phyloP scores from a whole-genome alignment of 176 grass and related monocot species.

The Puya raimondii region DNA sequence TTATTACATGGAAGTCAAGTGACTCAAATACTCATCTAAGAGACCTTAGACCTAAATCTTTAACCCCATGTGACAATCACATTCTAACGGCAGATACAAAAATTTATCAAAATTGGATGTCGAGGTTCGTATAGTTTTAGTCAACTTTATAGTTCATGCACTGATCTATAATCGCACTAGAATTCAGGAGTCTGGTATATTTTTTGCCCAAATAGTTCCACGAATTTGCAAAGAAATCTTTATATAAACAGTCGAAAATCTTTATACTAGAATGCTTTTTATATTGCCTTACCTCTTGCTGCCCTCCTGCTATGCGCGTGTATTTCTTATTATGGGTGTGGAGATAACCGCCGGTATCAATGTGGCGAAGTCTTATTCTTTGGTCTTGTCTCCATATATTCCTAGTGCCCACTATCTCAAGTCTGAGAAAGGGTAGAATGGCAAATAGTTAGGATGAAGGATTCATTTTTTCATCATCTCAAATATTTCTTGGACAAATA shows the following conservation, averaged over 20 bases:
- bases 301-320: slow-evolving; percentile 73
- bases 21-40: too few relatives aligned
- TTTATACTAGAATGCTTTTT: too few relatives aligned
- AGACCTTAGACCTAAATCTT: too few relatives aligned
- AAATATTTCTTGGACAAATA: background rate
- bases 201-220: too few relatives aligned
- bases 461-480: background rate
- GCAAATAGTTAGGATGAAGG: slow-evolving; percentile 7
- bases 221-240: background rate
- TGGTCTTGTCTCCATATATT: slow-evolving; percentile 79
- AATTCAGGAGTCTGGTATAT: too few relatives aligned
- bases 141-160: too few relatives aligned
- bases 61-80: too few relatives aligned
- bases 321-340: slow-evolving; percentile 94
- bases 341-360: slow-evolving; percentile 78
- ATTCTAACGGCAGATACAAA: too few relatives aligned
- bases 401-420: slow-evolving; percentile 61
- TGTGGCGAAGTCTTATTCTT: slow-evolving; percentile 54
- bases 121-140: background rate
- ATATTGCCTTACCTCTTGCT: slow-evolving; percentile 67
- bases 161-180: too few relatives aligned
- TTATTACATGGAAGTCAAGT: too few relatives aligned
- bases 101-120: too few relatives aligned
- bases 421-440: slow-evolving; percentile 22
- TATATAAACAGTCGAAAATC: too few relatives aligned